Conservation (phyloP, 1,284 basidiomycete genomes). For the Apiotrichum siamense region DNA sequence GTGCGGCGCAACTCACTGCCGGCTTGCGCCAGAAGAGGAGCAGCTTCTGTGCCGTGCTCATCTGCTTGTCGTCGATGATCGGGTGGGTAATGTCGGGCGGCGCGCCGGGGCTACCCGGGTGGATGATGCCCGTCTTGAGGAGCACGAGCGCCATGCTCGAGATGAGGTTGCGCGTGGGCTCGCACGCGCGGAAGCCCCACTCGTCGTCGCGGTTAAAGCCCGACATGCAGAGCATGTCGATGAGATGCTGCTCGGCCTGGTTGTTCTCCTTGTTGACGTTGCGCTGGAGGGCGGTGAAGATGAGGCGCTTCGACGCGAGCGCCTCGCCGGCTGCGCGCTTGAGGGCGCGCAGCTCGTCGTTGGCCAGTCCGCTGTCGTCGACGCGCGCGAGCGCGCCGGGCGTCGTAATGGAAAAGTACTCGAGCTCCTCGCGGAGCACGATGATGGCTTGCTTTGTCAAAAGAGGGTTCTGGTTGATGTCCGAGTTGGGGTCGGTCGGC, state of each 20-base stretch:
- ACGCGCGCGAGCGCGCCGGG: slow-evolving; percentile 52
- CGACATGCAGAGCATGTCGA: slow-evolving; percentile 99
- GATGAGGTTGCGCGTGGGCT: slow-evolving; percentile 93
- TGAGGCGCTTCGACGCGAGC: slow-evolving; percentile 80
- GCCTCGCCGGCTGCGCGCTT: slow-evolving; percentile 80
- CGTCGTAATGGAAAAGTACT: slow-evolving; percentile 82
- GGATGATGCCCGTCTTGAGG: slow-evolving; percentile 92
- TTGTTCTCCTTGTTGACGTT: slow-evolving; percentile 99
- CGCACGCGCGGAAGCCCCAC: slow-evolving; percentile 94
- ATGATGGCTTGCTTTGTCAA: slow-evolving; percentile 97
- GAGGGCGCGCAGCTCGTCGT: slow-evolving; percentile 64
- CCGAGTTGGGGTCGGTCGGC: slow-evolving; percentile 26
- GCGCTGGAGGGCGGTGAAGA: slow-evolving; percentile 95
- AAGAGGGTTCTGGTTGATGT: slow-evolving; percentile 69
- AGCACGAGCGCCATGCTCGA: slow-evolving; percentile 95
- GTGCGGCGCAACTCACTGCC: slow-evolving; percentile 60
- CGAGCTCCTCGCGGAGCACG: slow-evolving; percentile 93
- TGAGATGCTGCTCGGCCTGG: slow-evolving; percentile 95
- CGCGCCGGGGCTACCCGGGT: slow-evolving; percentile 47
- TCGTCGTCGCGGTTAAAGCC: slow-evolving; percentile 93
- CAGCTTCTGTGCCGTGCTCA: slow-evolving; percentile 95
- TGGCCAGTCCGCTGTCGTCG: slow-evolving; percentile 67
- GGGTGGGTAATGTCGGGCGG: slow-evolving; percentile 21
- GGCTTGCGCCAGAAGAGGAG: slow-evolving; percentile 98
- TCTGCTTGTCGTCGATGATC: slow-evolving; percentile 75